Evolutionary conservation across 108 stramenopile genomes (phyloP).

Genomic region (Chaetoceros muelleri): DNA sequence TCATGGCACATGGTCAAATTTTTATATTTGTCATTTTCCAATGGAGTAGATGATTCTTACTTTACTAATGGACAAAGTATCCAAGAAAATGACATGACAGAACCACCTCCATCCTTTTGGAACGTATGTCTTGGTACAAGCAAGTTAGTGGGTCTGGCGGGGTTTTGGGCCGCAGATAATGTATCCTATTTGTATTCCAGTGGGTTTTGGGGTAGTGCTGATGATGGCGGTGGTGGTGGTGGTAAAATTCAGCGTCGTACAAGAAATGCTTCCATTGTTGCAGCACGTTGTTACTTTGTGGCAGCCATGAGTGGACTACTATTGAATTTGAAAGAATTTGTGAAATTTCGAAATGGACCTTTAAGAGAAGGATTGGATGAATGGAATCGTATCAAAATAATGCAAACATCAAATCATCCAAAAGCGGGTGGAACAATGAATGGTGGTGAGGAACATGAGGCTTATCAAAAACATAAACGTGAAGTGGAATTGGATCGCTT

Average conservation of each 20-base stretch:
- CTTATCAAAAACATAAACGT: constrained; percentile 4
- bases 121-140: constrained; percentile 39
- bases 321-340: constrained; percentile 27
- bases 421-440: neutral
- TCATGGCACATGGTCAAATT: constrained; percentile 22
- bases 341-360: constrained; percentile 15
- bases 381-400: constrained; percentile 7
- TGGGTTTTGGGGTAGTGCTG: constrained; percentile 43
- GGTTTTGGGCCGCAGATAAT: constrained; percentile 76
- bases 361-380: constrained; percentile 16
- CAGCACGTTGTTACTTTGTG: constrained; percentile 61
- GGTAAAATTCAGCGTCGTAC: neutral
- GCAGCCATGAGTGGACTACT: constrained; percentile 46
- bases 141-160: constrained; percentile 57
- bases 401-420: too few relatives aligned
- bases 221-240: constrained; percentile 30
- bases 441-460: constrained; percentile 6
- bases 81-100: neutral
- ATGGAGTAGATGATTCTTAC: constrained; percentile 7
- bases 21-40: constrained; percentile 14
- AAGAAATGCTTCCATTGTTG: constrained; percentile 24
- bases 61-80: neutral
- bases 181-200: constrained; percentile 42
- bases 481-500: neutral
- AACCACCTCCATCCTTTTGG: constrained; percentile 22